These are phyloP conservation scores for Pestalotiopsis sp. DNA, from an alignment of 2,329 filamentous ascomycete species.

Conservation along the genomic window DNA sequence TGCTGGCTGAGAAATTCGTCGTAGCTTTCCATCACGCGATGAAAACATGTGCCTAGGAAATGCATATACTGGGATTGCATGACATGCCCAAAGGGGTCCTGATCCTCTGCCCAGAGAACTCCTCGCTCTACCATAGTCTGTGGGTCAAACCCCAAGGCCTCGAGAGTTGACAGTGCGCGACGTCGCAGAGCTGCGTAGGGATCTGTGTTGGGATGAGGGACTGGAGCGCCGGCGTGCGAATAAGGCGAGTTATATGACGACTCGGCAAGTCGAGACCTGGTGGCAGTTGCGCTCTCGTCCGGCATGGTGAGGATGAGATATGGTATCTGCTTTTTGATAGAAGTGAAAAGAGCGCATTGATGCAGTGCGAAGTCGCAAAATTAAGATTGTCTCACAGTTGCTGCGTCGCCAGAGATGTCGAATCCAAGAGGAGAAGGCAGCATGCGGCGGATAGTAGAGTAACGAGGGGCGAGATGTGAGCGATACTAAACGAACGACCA, in stretches of 20 bases:
- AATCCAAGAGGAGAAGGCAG: too few relatives aligned
- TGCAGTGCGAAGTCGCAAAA: neutral
- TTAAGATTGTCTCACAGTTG: neutral
- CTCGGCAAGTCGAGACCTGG: neutral
- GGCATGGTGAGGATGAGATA: neutral
- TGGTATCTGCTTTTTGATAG: neutral
- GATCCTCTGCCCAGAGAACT: conserved; percentile 27
- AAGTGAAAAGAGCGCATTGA: neutral
- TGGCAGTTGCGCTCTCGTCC: neutral
- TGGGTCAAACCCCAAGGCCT: conserved; percentile 21
- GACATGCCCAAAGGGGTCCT: conserved; percentile 28
- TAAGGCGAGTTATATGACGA: conserved; percentile 2
- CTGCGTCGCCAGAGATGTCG: too few relatives aligned
- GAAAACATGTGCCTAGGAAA: conserved; percentile 24
- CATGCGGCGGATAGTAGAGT: too few relatives aligned
- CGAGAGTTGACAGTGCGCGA: conserved; percentile 18
- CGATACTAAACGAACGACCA: too few relatives aligned
- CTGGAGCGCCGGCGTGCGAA: neutral
- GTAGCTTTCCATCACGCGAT: conserved; percentile 26
- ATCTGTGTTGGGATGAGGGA: neutral
- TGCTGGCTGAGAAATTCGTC: conserved; percentile 24
- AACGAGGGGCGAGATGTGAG: too few relatives aligned
- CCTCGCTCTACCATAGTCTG: conserved; percentile 21
- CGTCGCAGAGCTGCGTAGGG: conserved; percentile 19
- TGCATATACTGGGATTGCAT: conserved; percentile 27